Evolutionary conservation across 305 asterid species (phyloP).

Genomic region (Plantago coronopus): DNA sequence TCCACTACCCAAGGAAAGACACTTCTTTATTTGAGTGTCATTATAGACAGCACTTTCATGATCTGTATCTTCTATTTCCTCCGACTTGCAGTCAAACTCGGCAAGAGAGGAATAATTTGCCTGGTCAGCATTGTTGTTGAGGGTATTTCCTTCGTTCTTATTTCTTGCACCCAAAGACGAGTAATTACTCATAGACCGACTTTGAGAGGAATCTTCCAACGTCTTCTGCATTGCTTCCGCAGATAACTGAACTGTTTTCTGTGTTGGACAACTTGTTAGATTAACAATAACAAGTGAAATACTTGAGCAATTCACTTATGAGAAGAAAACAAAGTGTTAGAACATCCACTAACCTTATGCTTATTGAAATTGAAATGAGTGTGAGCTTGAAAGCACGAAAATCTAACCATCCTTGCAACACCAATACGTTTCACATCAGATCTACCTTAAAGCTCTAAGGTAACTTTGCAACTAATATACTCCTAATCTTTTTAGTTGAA

Average conservation of each 20-base stretch:
- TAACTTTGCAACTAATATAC: conserved; percentile 30
- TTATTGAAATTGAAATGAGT: conserved; percentile 48
- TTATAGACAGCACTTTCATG: conserved; percentile 29
- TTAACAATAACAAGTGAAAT: conserved; percentile 22
- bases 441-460: conserved; percentile 26
- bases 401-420: conserved; percentile 61
- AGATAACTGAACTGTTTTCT: conserved; percentile 58
- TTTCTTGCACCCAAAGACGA: conserved; percentile 19
- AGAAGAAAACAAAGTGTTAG: conserved; percentile 6
- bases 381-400: conserved; percentile 89
- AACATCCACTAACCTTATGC: conserved; percentile 63
- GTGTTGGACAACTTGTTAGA: conserved; percentile 25
- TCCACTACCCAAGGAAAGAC: conserved; percentile 61
- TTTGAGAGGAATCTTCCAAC: conserved; percentile 49
- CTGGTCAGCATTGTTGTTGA: conserved; percentile 30
- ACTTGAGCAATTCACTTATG: conserved; percentile 1
- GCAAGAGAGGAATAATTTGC: conserved; percentile 41
- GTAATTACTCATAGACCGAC: conserved; percentile 28
- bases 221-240: conserved; percentile 63
- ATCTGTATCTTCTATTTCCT: conserved; percentile 45
- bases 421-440: conserved; percentile 44
- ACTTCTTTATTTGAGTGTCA: conserved; percentile 42
- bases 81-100: conserved; percentile 51
- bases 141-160: conserved; percentile 33
- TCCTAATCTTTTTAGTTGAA: conserved; percentile 24